Conservation (phyloP, 2,329 filamentous ascomycete genomes). For the Colletotrichum orbiculare region DNA sequence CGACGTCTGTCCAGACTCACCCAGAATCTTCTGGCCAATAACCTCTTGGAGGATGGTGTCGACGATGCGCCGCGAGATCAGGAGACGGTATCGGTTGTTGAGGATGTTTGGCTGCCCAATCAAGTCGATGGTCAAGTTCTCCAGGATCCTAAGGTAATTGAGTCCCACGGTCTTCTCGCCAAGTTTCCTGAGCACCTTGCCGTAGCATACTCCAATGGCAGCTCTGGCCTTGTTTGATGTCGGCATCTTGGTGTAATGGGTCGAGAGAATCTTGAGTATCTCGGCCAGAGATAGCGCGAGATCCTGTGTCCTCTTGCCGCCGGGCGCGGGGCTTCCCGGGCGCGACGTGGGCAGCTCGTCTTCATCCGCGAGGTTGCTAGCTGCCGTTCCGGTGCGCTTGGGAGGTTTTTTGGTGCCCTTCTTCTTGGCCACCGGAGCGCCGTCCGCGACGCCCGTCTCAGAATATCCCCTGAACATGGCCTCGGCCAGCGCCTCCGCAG, state of each 20-base stretch:
- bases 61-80: conserved; percentile 87
- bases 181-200: conserved; percentile 80
- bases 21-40: conserved; percentile 82
- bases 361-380: conserved; percentile 74
- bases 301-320: conserved; percentile 75
- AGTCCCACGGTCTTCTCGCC: conserved; percentile 86
- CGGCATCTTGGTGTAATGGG: conserved; percentile 81
- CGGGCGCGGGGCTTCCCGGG: conserved; percentile 78
- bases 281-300: conserved; percentile 81
- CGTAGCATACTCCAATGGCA: conserved; percentile 88
- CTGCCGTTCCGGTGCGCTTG: conserved; percentile 70
- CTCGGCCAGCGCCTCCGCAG: conserved; percentile 85
- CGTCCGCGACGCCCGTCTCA: conserved; percentile 60
- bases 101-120: conserved; percentile 79
- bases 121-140: conserved; percentile 83
- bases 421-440: conserved; percentile 71
- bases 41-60: conserved; percentile 86
- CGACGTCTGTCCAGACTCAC: conserved; percentile 87
- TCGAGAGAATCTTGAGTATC: conserved; percentile 81
- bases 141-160: conserved; percentile 83
- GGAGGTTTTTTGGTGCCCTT: conserved; percentile 71
- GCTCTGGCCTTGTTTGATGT: conserved; percentile 85
- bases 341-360: conserved; percentile 73
- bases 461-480: conserved; percentile 86
- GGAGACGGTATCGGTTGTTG: conserved; percentile 87